Evolutionary conservation across 768 basidiomycete species (phyloP), one percentile per base, ranked within the genome.

Genomic region (Gloeostereum incarnatum): DNA sequence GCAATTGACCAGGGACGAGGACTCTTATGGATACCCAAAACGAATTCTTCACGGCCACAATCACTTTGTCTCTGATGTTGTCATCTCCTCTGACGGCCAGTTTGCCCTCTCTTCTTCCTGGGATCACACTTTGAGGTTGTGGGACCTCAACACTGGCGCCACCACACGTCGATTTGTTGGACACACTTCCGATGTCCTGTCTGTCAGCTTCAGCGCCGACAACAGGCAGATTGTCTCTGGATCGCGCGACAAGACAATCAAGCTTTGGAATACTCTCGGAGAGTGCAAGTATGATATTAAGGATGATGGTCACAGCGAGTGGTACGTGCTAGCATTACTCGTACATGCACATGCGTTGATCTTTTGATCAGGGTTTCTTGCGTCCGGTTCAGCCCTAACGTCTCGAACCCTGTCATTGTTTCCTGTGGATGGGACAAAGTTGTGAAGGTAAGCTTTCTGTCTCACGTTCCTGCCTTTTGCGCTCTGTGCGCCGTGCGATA

Each of bases 371-470:
- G 91, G 91, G 94, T 99, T 41, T 98, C 94, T 29, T 98, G 94
- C 62, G 96, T 99, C 30, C 86, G 94, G 60, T 99, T 99, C 75
- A 94, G 91, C 68, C 96, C 96, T 38, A 98, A 98, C 61, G 81
- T 93, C 49, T 54, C 79, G 68, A 97, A 93, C 73, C 92, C 96
- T 41, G 94, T 98, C 56, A 98, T 98, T 55, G 96, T 99, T 42
- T 98, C 96, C 44, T 86, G 83, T 54, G 96, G 96, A 54, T 99
- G 96, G 96, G 96, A 99, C 74, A 98, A 97, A 73, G 91, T 97
- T 46, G 96, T 99, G 61, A 99, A 99, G 81, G 96, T 94, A 49
- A 65, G 80, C 56, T 10, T 37, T 27, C 11, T 11, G 14, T 33
- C 31, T 31, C 42, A 26, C 20, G 39, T 49, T 39, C 17, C 11